These are phyloP conservation scores for Leucocoprinus birnbaumii DNA, from an alignment of 768 basidiomycete species.

Conservation along the genomic window DNA sequence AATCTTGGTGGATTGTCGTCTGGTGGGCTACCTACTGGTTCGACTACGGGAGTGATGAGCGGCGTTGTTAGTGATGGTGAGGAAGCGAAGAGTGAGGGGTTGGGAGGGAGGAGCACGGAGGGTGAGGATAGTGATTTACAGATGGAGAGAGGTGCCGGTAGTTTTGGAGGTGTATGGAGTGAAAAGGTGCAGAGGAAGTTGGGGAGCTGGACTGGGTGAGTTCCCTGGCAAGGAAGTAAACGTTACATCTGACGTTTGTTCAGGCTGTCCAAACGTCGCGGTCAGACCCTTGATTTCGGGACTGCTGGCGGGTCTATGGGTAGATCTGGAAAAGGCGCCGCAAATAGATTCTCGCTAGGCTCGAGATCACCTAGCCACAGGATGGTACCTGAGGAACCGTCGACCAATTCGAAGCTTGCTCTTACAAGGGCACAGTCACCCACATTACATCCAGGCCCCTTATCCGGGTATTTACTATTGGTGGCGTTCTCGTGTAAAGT, in stretches of 20 bases:
- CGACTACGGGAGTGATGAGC: constrained; percentile 14
- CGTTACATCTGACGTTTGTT: not conserved
- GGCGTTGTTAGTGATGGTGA: constrained; percentile 39
- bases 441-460: constrained; percentile 27
- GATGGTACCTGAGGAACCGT: not conserved
- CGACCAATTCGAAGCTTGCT: not conserved
- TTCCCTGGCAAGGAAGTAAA: not conserved
- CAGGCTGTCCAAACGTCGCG: constrained; percentile 19
- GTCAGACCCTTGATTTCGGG: not conserved
- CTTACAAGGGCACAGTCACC: constrained; percentile 26
- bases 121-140: constrained; percentile 15
- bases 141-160: constrained; percentile 4
- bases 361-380: constrained; percentile 13
- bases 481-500: constrained; percentile 1
- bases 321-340: constrained; percentile 1
- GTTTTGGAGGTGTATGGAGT: constrained; percentile 38
- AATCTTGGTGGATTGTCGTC: not conserved
- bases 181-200: constrained; percentile 41
- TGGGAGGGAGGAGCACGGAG: constrained; percentile 33
- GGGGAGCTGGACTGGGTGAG: constrained; percentile 42
- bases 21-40: constrained; percentile 9
- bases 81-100: constrained; percentile 25
- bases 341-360: constrained; percentile 15
- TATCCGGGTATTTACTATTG: constrained; percentile 19
- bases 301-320: not conserved